Conservation (phyloP, 176 grass and related monocot genomes). For the Triticum turgidum region DNA sequence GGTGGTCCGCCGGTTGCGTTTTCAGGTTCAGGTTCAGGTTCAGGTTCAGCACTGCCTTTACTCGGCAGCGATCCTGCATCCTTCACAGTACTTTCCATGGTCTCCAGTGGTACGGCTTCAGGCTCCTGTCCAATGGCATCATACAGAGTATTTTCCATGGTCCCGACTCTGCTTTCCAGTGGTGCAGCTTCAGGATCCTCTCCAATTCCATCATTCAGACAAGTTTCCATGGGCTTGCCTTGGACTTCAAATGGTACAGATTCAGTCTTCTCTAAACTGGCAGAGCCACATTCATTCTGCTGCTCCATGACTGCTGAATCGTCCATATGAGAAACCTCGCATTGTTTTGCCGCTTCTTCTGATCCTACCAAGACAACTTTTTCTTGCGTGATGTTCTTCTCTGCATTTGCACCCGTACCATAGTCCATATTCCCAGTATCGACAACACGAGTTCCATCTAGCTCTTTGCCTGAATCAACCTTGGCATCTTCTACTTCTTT, state of each 20-base stretch:
- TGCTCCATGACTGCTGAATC: neutral
- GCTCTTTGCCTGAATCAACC: neutral
- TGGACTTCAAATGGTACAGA: too few species aligned
- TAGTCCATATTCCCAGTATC: neutral
- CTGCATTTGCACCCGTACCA: neutral
- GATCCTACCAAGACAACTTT: too few species aligned
- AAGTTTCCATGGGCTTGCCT: too few species aligned
- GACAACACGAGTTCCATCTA: neutral
- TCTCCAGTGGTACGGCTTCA: too few species aligned
- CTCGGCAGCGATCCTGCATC: too few species aligned
- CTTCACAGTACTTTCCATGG: too few species aligned
- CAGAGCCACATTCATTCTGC: neutral
- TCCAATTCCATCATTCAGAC: too few species aligned
- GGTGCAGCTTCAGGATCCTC: neutral
- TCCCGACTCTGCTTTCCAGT: neutral
- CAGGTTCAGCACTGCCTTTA: neutral
- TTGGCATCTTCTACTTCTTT: neutral
- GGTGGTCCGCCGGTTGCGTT: too few species aligned
- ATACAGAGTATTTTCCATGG: neutral
- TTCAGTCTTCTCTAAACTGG: too few species aligned
- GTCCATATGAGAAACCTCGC: neutral
- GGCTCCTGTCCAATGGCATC: neutral
- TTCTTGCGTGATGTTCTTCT: neutral
- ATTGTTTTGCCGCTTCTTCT: neutral
- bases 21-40: too few species aligned